These are phyloP conservation scores for Verticillium albo-atrum DNA, from an alignment of 2,329 filamentous ascomycete genomes.

Conservation along the genomic window DNA sequence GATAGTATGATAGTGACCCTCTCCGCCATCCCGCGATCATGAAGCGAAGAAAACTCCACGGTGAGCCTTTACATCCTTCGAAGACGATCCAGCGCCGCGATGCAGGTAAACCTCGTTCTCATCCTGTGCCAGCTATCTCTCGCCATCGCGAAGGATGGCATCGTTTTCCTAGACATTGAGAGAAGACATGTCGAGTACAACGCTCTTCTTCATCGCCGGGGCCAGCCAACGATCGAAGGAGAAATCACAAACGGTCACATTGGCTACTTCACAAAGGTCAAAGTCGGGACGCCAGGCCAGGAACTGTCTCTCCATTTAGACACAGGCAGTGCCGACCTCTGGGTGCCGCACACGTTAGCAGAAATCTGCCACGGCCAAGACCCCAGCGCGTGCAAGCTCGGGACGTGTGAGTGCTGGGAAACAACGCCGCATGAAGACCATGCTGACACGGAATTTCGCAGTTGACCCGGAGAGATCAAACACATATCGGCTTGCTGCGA, in stretches of 20 bases:
- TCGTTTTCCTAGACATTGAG: background rate
- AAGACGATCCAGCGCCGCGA: background rate
- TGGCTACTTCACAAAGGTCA: conserved; percentile 53
- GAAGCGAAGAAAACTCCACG: too few relatives aligned
- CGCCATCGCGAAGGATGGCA: background rate
- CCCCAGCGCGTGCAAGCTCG: conserved; percentile 1
- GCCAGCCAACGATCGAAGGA: background rate
- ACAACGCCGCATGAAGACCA: background rate
- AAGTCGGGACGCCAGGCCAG: conserved; percentile 53
- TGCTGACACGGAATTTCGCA: background rate
- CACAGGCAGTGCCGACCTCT: conserved; percentile 65
- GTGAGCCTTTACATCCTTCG: background rate
- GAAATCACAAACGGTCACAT: background rate
- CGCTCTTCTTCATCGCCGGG: background rate
- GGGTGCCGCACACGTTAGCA: conserved; percentile 44
- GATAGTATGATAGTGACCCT: too few relatives aligned
- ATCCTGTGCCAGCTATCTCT: background rate
- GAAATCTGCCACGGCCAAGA: conserved; percentile 30
- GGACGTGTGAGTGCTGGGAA: conserved; percentile 5
- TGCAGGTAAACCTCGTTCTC: background rate
- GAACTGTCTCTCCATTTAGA: conserved; percentile 55
- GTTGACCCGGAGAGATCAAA: background rate
- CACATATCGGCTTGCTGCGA: background rate
- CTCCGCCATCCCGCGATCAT: too few relatives aligned
- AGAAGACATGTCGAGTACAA: background rate